Evolutionary conservation across 2,329 filamentous ascomycete genomes (phyloP).

Genomic region (Exophiala bonariae): DNA sequence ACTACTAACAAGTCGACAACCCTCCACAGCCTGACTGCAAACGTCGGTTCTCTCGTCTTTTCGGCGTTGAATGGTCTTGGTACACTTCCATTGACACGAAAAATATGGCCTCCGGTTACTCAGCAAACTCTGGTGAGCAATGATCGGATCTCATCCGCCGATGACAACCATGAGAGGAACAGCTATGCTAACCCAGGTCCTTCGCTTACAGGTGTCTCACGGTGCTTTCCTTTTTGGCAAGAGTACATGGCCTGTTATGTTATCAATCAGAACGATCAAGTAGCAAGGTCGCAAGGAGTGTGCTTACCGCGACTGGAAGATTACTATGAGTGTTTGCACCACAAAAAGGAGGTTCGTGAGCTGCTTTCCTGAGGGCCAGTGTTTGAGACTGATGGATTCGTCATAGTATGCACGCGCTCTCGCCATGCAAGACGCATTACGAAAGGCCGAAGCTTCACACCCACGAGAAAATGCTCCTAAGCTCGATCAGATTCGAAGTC

Average conservation of each 20-base stretch:
- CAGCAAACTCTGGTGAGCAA: too few relatives aligned
- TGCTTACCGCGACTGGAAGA: slow-evolving; percentile 85
- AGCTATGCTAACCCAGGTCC: slow-evolving; percentile 6
- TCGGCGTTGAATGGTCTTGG: too few relatives aligned
- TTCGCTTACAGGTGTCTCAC: slow-evolving; percentile 58
- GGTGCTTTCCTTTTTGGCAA: slow-evolving; percentile 99
- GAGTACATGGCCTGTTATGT: slow-evolving; percentile 98
- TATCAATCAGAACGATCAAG: slow-evolving; percentile 80
- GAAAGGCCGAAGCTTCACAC: slow-evolving; percentile 73
- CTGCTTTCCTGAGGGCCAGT: not conserved
- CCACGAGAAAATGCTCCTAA: slow-evolving; percentile 78
- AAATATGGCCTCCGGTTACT: too few relatives aligned
- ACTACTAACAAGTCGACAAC: too few relatives aligned
- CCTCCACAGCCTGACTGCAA: too few relatives aligned
- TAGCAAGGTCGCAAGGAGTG: slow-evolving; percentile 80
- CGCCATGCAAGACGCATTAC: slow-evolving; percentile 80
- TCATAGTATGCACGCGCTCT: slow-evolving; percentile 72
- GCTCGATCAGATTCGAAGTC: slow-evolving; percentile 80
- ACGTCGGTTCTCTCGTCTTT: too few relatives aligned
- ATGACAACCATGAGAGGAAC: too few relatives aligned
- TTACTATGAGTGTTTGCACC: slow-evolving; percentile 98
- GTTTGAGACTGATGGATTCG: slow-evolving; percentile 8
- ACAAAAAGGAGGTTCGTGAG: slow-evolving; percentile 88
- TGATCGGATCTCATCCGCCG: too few relatives aligned
- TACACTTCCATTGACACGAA: too few relatives aligned